phyloP scores from a whole-genome alignment of 2,329 filamentous ascomycete species.

The Gliomastix tumulicola region DNA sequence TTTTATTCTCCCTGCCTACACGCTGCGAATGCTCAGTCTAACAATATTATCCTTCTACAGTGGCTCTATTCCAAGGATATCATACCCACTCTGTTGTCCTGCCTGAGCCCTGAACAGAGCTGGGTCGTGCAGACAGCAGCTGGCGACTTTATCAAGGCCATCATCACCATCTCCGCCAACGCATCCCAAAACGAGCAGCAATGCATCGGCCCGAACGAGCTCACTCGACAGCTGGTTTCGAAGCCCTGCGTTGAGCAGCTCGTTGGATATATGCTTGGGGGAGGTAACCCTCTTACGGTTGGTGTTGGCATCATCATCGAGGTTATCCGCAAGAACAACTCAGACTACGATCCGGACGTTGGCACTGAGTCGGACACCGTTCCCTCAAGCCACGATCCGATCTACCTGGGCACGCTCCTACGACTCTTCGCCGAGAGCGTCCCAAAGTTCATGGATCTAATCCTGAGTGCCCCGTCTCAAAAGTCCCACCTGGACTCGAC shows the following conservation, averaged over 20 bases:
- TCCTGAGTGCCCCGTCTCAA: conserved; percentile 69
- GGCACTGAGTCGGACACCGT: conserved; percentile 71
- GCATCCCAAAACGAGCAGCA: conserved; percentile 97
- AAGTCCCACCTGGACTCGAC: conserved; percentile 75
- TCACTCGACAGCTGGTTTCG: conserved; percentile 91
- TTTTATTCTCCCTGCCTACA: no score
- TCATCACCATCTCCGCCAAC: conserved; percentile 98
- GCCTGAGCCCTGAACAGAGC: conserved; percentile 75
- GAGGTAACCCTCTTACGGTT: conserved; percentile 90
- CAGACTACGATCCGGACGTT: conserved; percentile 93
- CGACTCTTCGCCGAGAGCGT: conserved; percentile 86
- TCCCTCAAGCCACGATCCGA: conserved; percentile 83
- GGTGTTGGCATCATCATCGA: conserved; percentile 97
- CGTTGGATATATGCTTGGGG: conserved; percentile 86
- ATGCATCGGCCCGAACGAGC: conserved; percentile 96
- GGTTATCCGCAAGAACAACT: conserved; percentile 98
- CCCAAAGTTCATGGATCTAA: conserved; percentile 86
- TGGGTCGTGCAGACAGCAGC: conserved; percentile 93
- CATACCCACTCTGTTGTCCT: conserved; percentile 79
- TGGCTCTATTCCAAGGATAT: conserved; percentile 90
- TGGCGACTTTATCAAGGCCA: conserved; percentile 95
- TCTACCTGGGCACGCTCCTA: conserved; percentile 87
- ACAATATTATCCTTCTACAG: conserved; percentile 35
- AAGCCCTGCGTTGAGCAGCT: conserved; percentile 74
- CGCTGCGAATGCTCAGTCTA: no score